phyloP scores from a whole-genome alignment of 2,329 filamentous ascomycete species.

The Cladosporium sp. region DNA sequence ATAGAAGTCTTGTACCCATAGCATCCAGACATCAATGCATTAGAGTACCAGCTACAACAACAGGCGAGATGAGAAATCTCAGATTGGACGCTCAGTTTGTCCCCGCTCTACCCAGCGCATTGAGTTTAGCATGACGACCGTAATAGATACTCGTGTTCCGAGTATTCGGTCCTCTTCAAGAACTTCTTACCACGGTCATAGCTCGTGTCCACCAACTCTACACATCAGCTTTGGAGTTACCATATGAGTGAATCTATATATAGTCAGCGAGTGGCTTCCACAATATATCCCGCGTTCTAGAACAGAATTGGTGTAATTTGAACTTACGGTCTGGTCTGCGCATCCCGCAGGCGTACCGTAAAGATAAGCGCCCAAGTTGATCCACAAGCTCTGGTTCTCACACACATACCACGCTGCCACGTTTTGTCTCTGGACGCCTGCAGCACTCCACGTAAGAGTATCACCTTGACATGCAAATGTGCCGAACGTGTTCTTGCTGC shows the following conservation, averaged over 20 bases:
- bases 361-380: conserved; percentile 60
- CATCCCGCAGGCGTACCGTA: conserved; percentile 61
- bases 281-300: no score
- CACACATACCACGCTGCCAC: conserved; percentile 62
- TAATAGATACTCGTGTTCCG: not conserved
- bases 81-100: no score
- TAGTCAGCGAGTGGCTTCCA: not conserved
- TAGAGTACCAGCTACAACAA: no score
- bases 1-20: no score
- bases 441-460: conserved; percentile 55
- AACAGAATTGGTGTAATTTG: not conserved
- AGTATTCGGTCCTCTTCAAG: not conserved
- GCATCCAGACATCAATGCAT: no score
- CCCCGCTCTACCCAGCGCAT: no score
- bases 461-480: conserved; percentile 61
- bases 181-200: not conserved
- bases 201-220: not conserved
- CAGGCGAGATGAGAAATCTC: no score
- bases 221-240: conserved; percentile 39
- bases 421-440: conserved; percentile 55
- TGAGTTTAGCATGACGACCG: no score
- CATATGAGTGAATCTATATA: conserved; percentile 46
- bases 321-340: conserved; percentile 58
- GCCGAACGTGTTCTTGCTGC: conserved; percentile 55
- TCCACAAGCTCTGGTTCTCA: conserved; percentile 51